Conservation (phyloP, 192 early-diverging fungal genomes). For the Backusella mclennaniae region DNA sequence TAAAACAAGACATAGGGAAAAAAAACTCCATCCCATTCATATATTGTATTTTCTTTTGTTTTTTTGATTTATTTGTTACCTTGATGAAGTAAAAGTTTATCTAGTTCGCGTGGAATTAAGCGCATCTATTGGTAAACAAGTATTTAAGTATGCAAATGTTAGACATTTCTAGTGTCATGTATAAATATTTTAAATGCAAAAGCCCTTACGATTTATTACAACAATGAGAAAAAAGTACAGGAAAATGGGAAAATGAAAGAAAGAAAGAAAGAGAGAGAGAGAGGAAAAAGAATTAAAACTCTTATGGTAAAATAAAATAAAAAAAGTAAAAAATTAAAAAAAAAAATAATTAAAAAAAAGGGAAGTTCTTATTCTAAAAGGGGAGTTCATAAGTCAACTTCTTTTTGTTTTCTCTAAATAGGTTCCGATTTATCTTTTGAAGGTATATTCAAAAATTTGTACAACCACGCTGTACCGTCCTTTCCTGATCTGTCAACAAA, state of each 20-base stretch:
- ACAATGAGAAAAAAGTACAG: neutral
- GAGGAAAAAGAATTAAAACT: neutral
- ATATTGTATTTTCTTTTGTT: neutral
- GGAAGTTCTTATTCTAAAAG: neutral
- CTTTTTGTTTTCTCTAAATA: neutral
- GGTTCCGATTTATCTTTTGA: slow-evolving; percentile 6
- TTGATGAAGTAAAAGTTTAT: slow-evolving; percentile 87
- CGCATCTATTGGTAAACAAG: slow-evolving; percentile 47
- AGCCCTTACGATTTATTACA: neutral
- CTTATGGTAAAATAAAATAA: neutral
- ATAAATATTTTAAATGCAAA: neutral
- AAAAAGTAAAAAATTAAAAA: slow-evolving; percentile 1
- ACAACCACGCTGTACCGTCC: neutral
- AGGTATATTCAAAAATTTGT: slow-evolving; percentile 1
- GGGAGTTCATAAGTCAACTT: neutral
- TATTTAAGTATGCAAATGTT: neutral
- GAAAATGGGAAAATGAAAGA: neutral
- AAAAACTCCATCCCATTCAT: neutral
- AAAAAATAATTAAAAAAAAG: neutral
- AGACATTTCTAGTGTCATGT: neutral
- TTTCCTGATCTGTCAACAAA: neutral
- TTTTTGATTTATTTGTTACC: slow-evolving; percentile 10
- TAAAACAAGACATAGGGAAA: neutral
- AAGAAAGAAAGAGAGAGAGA: neutral
- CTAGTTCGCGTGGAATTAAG: slow-evolving; percentile 85